Evolutionary conservation across 2,329 filamentous ascomycete species (phyloP), one percentile per base, ranked within the genome.

Genomic region (Penicillium verrucosum): DNA sequence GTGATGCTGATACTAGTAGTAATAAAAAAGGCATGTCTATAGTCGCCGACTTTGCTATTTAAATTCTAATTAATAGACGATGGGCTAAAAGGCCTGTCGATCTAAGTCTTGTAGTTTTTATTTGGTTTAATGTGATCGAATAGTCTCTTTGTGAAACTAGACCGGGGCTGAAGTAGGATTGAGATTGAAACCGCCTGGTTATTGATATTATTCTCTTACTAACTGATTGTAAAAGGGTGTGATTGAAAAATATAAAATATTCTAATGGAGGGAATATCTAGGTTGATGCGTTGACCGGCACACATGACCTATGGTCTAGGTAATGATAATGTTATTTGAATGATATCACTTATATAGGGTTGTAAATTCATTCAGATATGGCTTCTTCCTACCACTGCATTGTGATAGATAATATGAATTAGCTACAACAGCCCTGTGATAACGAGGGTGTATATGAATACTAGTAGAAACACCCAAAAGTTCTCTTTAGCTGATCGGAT

Each of bases 1-100:
- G 64, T 59, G 34, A 76, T 74, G 2, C 71, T 63, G 37, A 74
- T 74, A n/a, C 68, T 63, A 32, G 63, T 75, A 8, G 68, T 59
- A 23, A 75, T 56, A 56, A 77, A 71, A 4, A 76, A 59, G 18
- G 75, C 60, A 54, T 62, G 60, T 42, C 71, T 55, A 59, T 69
- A 75, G 29, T 62, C 60, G 46, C 46, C 32, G 18, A 49, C 10
- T 4, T 37, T 49, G 14, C 12, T 18, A 10, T 34, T 46, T 37
- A 25, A 48, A 0, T 8, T 46, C 49, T 8, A 44, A 23, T 34
- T 52, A 36, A 58, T 11, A 36, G 51, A 50, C 9, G 32, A 42
- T 8, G 56, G 58, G 2, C 58, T 41, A 56, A 56, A 60, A 16
- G 52, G 56, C 14, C 58, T 44, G 38, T 58, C 37, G 30, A 58